Evolutionary conservation across 176 grass and related monocot species (phyloP), one percentile per base, ranked within the genome.

Genomic region (Ensete glaucum): DNA sequence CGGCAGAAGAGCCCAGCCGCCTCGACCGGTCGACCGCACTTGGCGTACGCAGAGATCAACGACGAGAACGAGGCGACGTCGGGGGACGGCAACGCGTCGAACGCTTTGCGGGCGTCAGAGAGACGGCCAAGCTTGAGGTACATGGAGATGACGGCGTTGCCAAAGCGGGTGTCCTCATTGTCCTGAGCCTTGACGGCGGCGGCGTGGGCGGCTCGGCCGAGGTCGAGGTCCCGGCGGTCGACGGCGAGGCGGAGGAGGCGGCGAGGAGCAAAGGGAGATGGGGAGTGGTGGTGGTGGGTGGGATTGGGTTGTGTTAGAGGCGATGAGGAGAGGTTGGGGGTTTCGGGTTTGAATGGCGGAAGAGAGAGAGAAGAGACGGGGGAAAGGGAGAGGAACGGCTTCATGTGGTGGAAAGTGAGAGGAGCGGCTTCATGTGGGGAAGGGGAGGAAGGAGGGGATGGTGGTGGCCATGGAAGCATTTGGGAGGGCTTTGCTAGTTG

Each of bases 11-110:
- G 81, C 10, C 24, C 72, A 0, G 20, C 78, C 1, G 81, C 76
- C 5, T 53, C 67, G 1, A 52, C 54, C 51, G 70, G 52, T 1
- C 75, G 54, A 48, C 79, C 72, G 25, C 80, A 65, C 22, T 87
- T 77, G 14, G 81, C 83, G 79, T 86, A 82, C 60, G 76, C 86
- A 5, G 83, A 92, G 63, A 92, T 82, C 69, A 92, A 79, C 11
- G 89, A 81, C 51, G 62, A 74, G 81, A 86, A 92, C 62, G 89
- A 85, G 49, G 81, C 78, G 12, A 82, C 72, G 76, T 88, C 79
- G 11, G 83, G 83, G 2, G 17, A 69, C 57, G 67, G 73, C 81
- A 84, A 76, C 9, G n/a, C 5, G 50, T 82, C 83, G 76, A 92
- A 88, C 67, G 80, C 76, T 21, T 15, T 82, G 11, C 48, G 76